Evolutionary conservation across 78 protist species (phyloP), one percentile per base, ranked within the genome.

Genomic region (Dictyostelium intermedium): DNA sequence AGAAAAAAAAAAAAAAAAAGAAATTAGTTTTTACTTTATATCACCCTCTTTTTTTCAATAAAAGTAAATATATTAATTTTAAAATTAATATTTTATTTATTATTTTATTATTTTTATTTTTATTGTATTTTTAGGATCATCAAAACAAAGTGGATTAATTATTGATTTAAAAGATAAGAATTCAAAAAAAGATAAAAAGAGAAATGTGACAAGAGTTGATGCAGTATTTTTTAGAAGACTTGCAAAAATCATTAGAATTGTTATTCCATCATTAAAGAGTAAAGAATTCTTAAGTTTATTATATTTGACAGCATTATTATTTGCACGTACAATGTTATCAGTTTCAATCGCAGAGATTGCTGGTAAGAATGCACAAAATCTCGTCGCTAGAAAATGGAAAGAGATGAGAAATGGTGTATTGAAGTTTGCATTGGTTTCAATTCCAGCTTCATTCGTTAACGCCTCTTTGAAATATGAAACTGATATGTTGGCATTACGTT

Each of bases 261-360:
- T 76, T 41, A 69, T 93, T 32, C 96, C 96, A 79, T 84, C 92
- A 30, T 43, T 85, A 14, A 61, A 53, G 39, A 70, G 93, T 30
- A 93, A 93, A 34, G 92, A 93, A 25, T 93, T 93, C 45, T 47
- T 86, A 25, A 69, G 87, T 79, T 72, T 93, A 53, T 63, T 93
- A 53, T 83, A 80, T 32, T 77, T 91, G 18, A 91, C 95, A 53
- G 86, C 77, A 73, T 81, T 91, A 66, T 61, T 91, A 35, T 37
- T 91, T 20, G 92, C 94, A 18, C 85, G 96, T 82, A 93, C 96
- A 35, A 93, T 93, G 91, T 76, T 93, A 27, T 87, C 94, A 18
- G 96, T 87, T 10, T 73, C 91, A 43, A 77, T 93, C 74, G 96
- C 96, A 2, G 96, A 93, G 50, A 93, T 93, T 45, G 92, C 92